Evolutionary conservation across 495 filamentous ascomycete genomes (phyloP), one percentile per base, ranked within the genome.

Genomic region (Aspergillus bridgeri): DNA sequence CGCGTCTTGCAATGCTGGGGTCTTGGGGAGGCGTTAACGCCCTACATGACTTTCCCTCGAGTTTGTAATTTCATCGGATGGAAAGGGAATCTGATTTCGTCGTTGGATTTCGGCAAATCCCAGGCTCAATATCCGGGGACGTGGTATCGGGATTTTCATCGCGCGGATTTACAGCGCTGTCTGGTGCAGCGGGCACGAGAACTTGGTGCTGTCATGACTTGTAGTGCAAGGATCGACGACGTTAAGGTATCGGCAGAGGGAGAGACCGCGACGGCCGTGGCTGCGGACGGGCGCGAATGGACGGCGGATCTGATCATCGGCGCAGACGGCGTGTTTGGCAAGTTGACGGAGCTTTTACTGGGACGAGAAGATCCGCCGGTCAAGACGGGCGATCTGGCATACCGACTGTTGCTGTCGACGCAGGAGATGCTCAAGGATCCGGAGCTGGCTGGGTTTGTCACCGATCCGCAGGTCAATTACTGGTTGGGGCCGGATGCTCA

Each of bases 401-500:
- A 88, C 63, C 72, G 87, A 19, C 60, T 90, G 6, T 65, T 90
- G 24, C 61, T 90, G 21, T 75, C 71, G 3, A 77, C 81, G 5
- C 27, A 67, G 47, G 67, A 75, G 57, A 72, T 74, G 71, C 53
- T 53, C 0, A 74, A 80, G 46, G 78, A 85, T 56, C 72, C 70
- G n/a, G 74, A 79, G 75, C 81, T 73, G 68, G 75, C n/a, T 69
- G 77, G 50, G 48, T 86, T 67, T 56, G 69, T 64, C 46, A 73
- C 38, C 70, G 80, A 83, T 19, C 80, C 85, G 0, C 78, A 79
- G 17, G 86, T 89, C 15, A 79, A 89, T 57, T 86, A 89, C 62
- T 91, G 89, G 89, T 65, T 89, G 24, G 87, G 88, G 1, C 85
- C 86, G 1, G 75, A 79, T 55, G 70, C 76, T 0, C 85, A 88